Base-by-base conservation (phyloP, 495 filamentous ascomycete species). In the Trichocladium antarcticum region DNA sequence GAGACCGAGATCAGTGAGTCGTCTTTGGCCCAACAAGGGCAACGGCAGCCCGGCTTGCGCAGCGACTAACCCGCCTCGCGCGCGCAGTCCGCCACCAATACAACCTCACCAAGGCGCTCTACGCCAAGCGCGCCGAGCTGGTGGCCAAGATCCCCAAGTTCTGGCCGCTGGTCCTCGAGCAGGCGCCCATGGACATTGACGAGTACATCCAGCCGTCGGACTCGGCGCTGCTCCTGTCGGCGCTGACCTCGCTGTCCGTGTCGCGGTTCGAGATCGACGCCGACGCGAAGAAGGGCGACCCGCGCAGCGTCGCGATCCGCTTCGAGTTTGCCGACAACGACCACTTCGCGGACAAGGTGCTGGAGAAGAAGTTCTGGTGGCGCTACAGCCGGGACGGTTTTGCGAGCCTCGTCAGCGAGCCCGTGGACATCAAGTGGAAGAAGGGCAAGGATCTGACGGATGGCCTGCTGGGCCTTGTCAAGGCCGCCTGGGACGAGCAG, bases 301-400 rank as follows among this genome's bases (percentile, higher is more conserved):
- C 84, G 10, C 78, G 84, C 48, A 82, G 77, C 63, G 56, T 88
- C 16, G 50, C 64, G 21, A 71, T 88, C 62, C 68, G 57, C 42
- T 78, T 83, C 51, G 72, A 74, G 44, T 87, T 89, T 56, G 54
- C 51, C 24, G 65, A 72, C 32, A 95, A 95, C 66, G 75, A 82
- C 12, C 81, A 78, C 67, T 90, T 95, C 61, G 72, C 77, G 53
- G 75, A 95, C 64, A 62, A 64, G 34, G 76, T 81, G 47, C 68
- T 97, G 36, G 84, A 86, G 65, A 97, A 97, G 81, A 83, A 82
- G 57, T 90, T 95, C 66, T 89, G 82, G 79, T 84, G 78, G 70
- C 81, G 87, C 53, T 74, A 74, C 62, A 67, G 69, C 34, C 75
- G 74, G 57, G 77, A 79, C 57, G 80, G 78, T 27, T 84, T 77